Conservation (phyloP, 768 basidiomycete species). For the Boletus edulis region DNA sequence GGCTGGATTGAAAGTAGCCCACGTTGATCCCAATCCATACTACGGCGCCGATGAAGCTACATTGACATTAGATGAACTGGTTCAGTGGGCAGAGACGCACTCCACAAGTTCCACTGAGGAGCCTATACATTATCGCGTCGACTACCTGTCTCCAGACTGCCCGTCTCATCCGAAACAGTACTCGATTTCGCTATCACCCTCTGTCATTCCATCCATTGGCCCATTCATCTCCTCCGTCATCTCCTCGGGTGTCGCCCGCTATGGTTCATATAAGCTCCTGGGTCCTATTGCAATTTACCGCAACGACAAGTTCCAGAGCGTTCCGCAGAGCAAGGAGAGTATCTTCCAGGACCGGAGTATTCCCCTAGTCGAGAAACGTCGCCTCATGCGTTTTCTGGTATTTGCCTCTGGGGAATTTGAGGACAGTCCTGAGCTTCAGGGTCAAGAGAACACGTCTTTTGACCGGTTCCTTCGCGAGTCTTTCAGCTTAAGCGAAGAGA, state of each 20-base stretch:
- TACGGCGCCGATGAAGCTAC: constrained; percentile 86
- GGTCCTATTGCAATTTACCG: constrained; percentile 66
- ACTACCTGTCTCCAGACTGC: constrained; percentile 42
- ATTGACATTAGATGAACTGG: constrained; percentile 76
- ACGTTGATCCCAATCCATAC: constrained; percentile 80
- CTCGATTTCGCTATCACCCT: constrained; percentile 81
- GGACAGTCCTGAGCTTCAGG: constrained; percentile 52
- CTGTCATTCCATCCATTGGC: constrained; percentile 77
- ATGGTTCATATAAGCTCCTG: constrained; percentile 87
- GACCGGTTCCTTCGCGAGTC: constrained; percentile 57
- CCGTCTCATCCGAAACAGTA: constrained; percentile 69
- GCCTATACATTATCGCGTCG: constrained; percentile 21
- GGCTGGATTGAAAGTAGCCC: constrained; percentile 83
- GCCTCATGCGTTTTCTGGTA: constrained; percentile 88
- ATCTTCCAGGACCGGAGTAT: constrained; percentile 85
- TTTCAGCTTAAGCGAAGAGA: constrained; percentile 61
- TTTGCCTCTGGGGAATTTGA: constrained; percentile 81
- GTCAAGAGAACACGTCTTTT: constrained; percentile 56
- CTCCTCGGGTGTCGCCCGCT: constrained; percentile 80
- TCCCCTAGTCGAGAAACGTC: constrained; percentile 78
- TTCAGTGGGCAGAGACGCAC: constrained; percentile 57
- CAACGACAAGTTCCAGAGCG: constrained; percentile 48
- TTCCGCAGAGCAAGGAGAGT: constrained; percentile 90
- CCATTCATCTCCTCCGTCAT: constrained; percentile 77
- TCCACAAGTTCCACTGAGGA: constrained; percentile 16